Base-by-base conservation (phyloP, 139 green algal species). In the Microglena sp. region DNA sequence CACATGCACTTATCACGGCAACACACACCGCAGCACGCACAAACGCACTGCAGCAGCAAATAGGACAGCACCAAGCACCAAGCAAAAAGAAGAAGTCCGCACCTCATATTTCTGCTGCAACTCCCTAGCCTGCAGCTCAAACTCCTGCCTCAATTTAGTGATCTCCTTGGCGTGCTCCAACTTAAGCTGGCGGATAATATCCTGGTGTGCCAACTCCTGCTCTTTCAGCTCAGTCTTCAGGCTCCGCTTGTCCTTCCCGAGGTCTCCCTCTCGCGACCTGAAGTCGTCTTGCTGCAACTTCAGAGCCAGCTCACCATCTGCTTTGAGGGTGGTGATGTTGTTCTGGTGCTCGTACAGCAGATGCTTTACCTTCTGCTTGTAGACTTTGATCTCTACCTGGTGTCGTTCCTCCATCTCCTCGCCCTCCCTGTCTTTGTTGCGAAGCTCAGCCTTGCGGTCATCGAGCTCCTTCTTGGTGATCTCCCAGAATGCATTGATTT, bases 281-380 rank as follows among this genome's bases (percentile, higher is more conserved):
- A 83, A 90, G 57, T 86, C 81, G 33, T 92, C 75, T 60, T 80
- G 74, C 72, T 87, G 78, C 66, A 84, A 67, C 78, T 92, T 92
- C 8, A 91, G 67, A 40, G 81, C 78, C 67, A 84, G 60, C 74
- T 96, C 89, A 3, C 73, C 81, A 40, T 94, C 89, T 26, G 85
- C 80, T 67, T 93, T 96, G 40, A 95, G 86, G 29, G 75, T 83
- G 1, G 83, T 80, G 60, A 96, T 86, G 73, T 86, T 88, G 69
- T 89, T 89, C 57, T 93, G 84, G 62, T 96, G 89, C 82, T 96
- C 90, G 58, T 93, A 96, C 66, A 96, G 76, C 70, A 96, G 57
- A 70, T 97, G 90, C 83, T 96, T 97, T 6, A 97, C 88, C 65
- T 94, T 95, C 66, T 97, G 90, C 77, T 93, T 90, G 73, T 95